phyloP scores from a whole-genome alignment of 169 alveolate genomes.

The Sarcocystis neurona region DNA sequence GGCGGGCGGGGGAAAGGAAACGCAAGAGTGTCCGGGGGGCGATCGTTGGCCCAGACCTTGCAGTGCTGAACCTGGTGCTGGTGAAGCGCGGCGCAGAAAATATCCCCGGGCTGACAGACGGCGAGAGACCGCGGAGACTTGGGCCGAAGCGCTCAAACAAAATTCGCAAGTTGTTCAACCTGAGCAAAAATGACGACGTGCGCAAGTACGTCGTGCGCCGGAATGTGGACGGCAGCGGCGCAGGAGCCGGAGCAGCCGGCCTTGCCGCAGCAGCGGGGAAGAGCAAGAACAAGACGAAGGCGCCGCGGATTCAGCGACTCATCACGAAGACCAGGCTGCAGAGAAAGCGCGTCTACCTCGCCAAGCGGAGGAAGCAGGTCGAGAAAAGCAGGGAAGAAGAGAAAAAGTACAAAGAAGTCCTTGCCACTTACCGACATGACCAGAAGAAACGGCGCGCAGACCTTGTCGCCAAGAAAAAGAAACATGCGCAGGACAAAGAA shows the following conservation, averaged over 20 bases:
- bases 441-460: slow-evolving; percentile 13
- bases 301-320: slow-evolving; percentile 99
- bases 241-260: too few relatives aligned
- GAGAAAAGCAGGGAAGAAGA: slow-evolving; percentile 41
- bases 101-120: slow-evolving; percentile 97
- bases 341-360: slow-evolving; percentile 87
- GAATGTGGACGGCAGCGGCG: slow-evolving; percentile 78
- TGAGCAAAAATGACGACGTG: slow-evolving; percentile 92
- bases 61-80: slow-evolving; percentile 94
- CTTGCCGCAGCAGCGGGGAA: too few relatives aligned
- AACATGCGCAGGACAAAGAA: too few relatives aligned
- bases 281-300: slow-evolving; percentile 90
- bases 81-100: slow-evolving; percentile 97
- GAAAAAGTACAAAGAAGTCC: slow-evolving; percentile 57
- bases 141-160: slow-evolving; percentile 99
- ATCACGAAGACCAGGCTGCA: slow-evolving; percentile 97
- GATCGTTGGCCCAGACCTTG: slow-evolving; percentile 98
- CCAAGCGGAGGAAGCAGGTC: slow-evolving; percentile 28
- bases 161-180: slow-evolving; percentile 96
- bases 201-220: slow-evolving; percentile 94
- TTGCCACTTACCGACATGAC: slow-evolving; percentile 21
- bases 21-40: slow-evolving; percentile 99
- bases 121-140: slow-evolving; percentile 94
- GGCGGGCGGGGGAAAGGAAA: slow-evolving; percentile 97
- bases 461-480: slow-evolving; percentile 27